These are phyloP conservation scores for Tuber aestivum DNA, from an alignment of 495 filamentous ascomycete genomes.

Conservation along the genomic window DNA sequence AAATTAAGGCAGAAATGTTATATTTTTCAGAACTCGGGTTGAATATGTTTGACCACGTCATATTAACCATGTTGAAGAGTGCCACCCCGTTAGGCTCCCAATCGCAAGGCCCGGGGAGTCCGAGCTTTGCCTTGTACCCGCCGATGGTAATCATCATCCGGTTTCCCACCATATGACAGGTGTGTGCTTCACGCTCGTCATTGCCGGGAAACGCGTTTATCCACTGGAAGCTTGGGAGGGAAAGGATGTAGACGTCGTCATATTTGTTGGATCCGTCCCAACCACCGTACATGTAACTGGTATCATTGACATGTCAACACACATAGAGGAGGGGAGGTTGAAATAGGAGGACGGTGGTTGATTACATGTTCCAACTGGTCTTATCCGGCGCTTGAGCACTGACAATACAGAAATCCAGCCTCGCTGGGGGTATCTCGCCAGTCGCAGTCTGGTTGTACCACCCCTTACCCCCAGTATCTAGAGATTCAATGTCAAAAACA, in stretches of 20 bases:
- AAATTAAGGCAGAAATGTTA: conserved; percentile 9
- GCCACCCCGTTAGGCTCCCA: conserved; percentile 24
- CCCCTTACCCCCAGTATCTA: conserved; percentile 48
- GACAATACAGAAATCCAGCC: conserved; percentile 54
- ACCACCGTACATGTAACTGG: conserved; percentile 32
- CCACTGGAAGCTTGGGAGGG: conserved; percentile 56
- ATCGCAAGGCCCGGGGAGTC: conserved; percentile 21
- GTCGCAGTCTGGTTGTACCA: conserved; percentile 54
- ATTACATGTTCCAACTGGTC: conserved; percentile 52
- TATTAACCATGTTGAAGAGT: conserved; percentile 20
- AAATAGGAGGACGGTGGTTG: neutral
- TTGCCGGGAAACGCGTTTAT: conserved; percentile 20
- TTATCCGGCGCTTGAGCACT: conserved; percentile 52
- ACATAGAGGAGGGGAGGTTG: neutral
- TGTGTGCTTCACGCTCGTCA: conserved; percentile 32
- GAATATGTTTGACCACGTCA: conserved; percentile 15
- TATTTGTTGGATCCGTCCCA: conserved; percentile 12
- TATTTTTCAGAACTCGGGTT: conserved; percentile 10
- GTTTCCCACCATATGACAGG: conserved; percentile 31
- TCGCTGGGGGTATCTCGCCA: conserved; percentile 47
- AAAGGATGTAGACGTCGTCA: conserved; percentile 56
- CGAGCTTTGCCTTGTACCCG: conserved; percentile 8
- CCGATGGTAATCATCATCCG: conserved; percentile 38
- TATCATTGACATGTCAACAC: conserved; percentile 1
- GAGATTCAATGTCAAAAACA: conserved; percentile 27